Evolutionary conservation across 2,329 filamentous ascomycete species (phyloP).

Genomic region (Leptoxyphium fumago): DNA sequence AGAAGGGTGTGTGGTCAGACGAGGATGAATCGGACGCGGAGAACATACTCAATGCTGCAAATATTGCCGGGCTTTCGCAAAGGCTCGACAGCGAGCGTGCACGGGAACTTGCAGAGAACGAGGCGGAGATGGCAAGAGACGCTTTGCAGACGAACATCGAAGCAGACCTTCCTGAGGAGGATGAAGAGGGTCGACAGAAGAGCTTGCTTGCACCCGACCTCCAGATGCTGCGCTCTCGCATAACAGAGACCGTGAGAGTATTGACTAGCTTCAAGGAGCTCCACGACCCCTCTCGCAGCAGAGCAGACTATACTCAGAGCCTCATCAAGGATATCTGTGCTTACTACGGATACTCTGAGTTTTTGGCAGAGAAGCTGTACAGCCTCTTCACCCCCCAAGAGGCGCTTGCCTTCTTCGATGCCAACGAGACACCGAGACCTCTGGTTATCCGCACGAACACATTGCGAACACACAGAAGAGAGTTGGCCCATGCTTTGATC

Average conservation of each 20-base stretch:
- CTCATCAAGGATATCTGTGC: slow-evolving; percentile 83
- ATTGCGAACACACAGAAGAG: slow-evolving; percentile 58
- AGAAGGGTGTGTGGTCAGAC: slow-evolving; percentile 76
- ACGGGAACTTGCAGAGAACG: slow-evolving; percentile 66
- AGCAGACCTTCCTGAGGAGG: slow-evolving; percentile 48
- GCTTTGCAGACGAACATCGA: slow-evolving; percentile 89
- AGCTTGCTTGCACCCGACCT: slow-evolving; percentile 69
- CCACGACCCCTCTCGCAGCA: slow-evolving; percentile 62
- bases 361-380: slow-evolving; percentile 90
- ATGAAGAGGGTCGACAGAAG: slow-evolving; percentile 42
- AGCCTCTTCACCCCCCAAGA: slow-evolving; percentile 83
- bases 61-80: slow-evolving; percentile 80
- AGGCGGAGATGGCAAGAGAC: slow-evolving; percentile 71
- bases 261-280: slow-evolving; percentile 78
- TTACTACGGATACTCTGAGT: slow-evolving; percentile 93
- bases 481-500: slow-evolving; percentile 84
- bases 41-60: slow-evolving; percentile 84
- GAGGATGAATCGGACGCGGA: slow-evolving; percentile 80
- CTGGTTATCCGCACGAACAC: slow-evolving; percentile 97
- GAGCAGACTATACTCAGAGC: slow-evolving; percentile 76
- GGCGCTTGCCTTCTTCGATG: slow-evolving; percentile 96
- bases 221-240: slow-evolving; percentile 71
- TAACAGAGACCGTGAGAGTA: slow-evolving; percentile 86
- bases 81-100: slow-evolving; percentile 68
- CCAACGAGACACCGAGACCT: slow-evolving; percentile 86